Conservation (phyloP, 345 rosid genomes). For the Ceriops decandra region DNA sequence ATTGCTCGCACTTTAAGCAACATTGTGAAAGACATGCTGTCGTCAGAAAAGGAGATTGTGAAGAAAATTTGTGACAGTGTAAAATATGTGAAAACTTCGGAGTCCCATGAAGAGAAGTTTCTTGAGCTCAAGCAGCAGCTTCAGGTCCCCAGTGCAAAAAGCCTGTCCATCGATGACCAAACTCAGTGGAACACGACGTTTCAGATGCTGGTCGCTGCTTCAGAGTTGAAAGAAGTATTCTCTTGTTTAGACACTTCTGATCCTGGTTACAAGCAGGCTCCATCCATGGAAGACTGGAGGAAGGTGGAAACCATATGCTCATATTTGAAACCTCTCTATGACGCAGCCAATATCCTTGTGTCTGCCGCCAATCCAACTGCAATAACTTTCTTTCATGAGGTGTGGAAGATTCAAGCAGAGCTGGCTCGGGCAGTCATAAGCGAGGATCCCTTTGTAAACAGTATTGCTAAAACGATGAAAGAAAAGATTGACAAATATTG, state of each 20-base stretch:
- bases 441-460: slow-evolving; percentile 57
- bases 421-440: slow-evolving; percentile 45
- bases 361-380: slow-evolving; percentile 47
- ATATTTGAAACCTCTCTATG: slow-evolving; percentile 67
- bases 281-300: slow-evolving; percentile 72
- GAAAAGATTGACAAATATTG: slow-evolving; percentile 68
- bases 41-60: slow-evolving; percentile 46
- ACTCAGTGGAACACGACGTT: slow-evolving; percentile 80
- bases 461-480: slow-evolving; percentile 52
- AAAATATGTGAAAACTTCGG: slow-evolving; percentile 78
- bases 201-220: slow-evolving; percentile 81
- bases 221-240: slow-evolving; percentile 82
- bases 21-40: slow-evolving; percentile 58
- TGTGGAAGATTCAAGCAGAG: slow-evolving; percentile 81
- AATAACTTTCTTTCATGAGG: slow-evolving; percentile 70
- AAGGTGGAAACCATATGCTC: slow-evolving; percentile 61
- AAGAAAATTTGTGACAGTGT: slow-evolving; percentile 77
- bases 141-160: slow-evolving; percentile 73
- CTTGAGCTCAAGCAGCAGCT: slow-evolving; percentile 83
- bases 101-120: slow-evolving; percentile 83
- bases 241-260: slow-evolving; percentile 79
- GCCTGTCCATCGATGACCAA: slow-evolving; percentile 63
- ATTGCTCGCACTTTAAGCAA: slow-evolving; percentile 52
- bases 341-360: slow-evolving; percentile 58
- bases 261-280: slow-evolving; percentile 71